A percentile compares a stretch with the other conserved stretches of the same genome.
phyloP scores from a whole-genome alignment of 2,329 filamentous ascomycete species.

The Colletotrichum sp. region DNA sequence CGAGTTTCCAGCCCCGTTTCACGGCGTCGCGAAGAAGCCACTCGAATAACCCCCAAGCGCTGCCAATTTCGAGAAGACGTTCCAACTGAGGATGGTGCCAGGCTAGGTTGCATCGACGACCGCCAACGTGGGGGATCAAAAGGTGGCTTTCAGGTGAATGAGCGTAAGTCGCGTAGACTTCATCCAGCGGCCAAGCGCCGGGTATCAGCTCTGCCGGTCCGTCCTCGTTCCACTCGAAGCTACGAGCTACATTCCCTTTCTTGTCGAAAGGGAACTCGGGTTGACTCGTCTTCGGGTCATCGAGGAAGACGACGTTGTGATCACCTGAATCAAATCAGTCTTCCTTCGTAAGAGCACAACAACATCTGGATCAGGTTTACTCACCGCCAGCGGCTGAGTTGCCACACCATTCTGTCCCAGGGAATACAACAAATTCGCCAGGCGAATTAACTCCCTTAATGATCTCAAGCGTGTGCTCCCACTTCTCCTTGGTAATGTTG shows the following conservation, averaged over 20 bases:
- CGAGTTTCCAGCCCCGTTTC: slow-evolving; percentile 34
- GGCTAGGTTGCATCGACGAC: slow-evolving; percentile 35
- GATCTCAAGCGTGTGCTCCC: slow-evolving; percentile 31
- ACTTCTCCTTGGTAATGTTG: slow-evolving; percentile 37
- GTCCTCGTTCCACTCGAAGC: slow-evolving; percentile 41
- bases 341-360: background rate
- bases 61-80: slow-evolving; percentile 37
- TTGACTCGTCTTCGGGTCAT: slow-evolving; percentile 24
- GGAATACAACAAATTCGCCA: slow-evolving; percentile 33
- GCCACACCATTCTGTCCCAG: slow-evolving; percentile 39
- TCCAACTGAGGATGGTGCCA: slow-evolving; percentile 42
- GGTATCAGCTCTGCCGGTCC: slow-evolving; percentile 33
- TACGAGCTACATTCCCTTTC: slow-evolving; percentile 35
- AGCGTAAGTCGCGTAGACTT: slow-evolving; percentile 40
- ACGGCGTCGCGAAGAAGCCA: slow-evolving; percentile 37
- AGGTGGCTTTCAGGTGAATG: slow-evolving; percentile 33
- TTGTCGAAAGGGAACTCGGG: slow-evolving; percentile 36
- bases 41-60: slow-evolving; percentile 39
- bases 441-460: slow-evolving; percentile 27
- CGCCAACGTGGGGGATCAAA: slow-evolving; percentile 40
- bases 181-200: slow-evolving; percentile 39
- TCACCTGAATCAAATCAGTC: slow-evolving; percentile 22
- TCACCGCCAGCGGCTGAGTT: slow-evolving; percentile 34
- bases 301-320: slow-evolving; percentile 40
- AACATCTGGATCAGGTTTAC: background rate